Base-by-base conservation (phyloP, 495 filamentous ascomycete species). In the Rhizodiscina lignyota region DNA sequence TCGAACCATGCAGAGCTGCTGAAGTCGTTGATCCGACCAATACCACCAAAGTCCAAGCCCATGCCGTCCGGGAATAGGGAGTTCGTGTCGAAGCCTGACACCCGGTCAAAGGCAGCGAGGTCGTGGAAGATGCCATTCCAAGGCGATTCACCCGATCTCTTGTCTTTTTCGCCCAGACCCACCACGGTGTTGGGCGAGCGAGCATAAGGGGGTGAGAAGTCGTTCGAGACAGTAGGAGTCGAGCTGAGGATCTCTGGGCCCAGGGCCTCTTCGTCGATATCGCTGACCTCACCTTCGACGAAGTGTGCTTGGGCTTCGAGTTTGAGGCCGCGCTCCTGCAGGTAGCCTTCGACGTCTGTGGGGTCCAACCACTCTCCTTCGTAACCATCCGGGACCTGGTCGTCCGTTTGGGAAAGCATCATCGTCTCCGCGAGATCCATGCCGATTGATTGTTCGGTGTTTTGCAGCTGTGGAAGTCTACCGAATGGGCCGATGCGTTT, bases 351-450 rank as follows among this genome's bases (percentile, higher is more conserved):
- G 4, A 83, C 71, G 45, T 85, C 81, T 32, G 71, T 61, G 4
- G 74, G 61, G 42, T 84, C 77, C 42, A 79, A 77, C 65, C 75
- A 86, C 33, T 81, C 77, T 17, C 78, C 76, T 26, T 71, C 62
- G 48, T 53, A 56, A 12, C 52, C 55, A 1, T 34, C 41, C 2
- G 49, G 30, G 29, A 49, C 48, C 24, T 49, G 34, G 21, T 36
- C 27, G 32, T 43, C n/a, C n/a, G n/a, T n/a, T n/a, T n/a, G n/a
- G n/a, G n/a, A n/a, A n/a, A n/a, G n/a, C n/a, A n/a, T n/a, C n/a
- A n/a, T n/a, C n/a, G n/a, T n/a, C n/a, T n/a, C n/a, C n/a, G n/a
- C n/a, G n/a, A n/a, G n/a, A n/a, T n/a, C n/a, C n/a, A n/a, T n/a
- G n/a, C n/a, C n/a, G n/a, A n/a, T n/a, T n/a, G n/a, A n/a, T n/a